Evolutionary conservation across 2,329 filamentous ascomycete genomes (phyloP), one percentile per base, ranked within the genome.

Genomic region (Alternaria triticimaculans): DNA sequence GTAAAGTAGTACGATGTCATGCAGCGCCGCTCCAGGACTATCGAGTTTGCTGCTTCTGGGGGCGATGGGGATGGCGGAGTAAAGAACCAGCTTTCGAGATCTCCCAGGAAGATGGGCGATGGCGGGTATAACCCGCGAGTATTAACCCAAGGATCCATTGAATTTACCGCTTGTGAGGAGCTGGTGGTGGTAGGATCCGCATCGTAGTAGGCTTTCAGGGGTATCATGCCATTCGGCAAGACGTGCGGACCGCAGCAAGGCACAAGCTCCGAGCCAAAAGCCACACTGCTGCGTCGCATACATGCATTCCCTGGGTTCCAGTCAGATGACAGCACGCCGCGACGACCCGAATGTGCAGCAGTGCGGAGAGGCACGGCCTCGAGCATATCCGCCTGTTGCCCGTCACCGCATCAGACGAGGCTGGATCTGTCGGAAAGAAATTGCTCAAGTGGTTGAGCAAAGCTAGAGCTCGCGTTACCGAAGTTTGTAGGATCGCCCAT

Each of bases 141-240:
- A 62, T 62, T 68, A 66, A 63, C 53, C 57, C 48, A 45, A 23
- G 48, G 57, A 49, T 64, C 46, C 54, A 59, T 64, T 28, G 64
- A 62, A 53, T 58, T 63, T 61, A 57, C 58, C 55, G 58, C 64
- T 55, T 62, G 56, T 57, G 59, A 63, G 62, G 51, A 57, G 62
- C 58, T 67, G 49, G 60, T 54, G 44, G 21, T 59, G 56, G 53
- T 50, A 60, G 44, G 56, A 63, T 63, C 50, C 60, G 56, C 56
- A 44, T 60, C 37, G 51, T 55, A 63, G 56, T 60, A 44, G 56
- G 60, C 60, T 55, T 41, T 56, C 63, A 63, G 60, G 63, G 63
- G 62, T 37, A 53, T 55, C 58, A 49, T 60, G 60, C 58, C 46
- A 53, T 45, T 54, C 55, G 63, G 63, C 57, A 65, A 18, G 37